Evolutionary conservation across 2,329 filamentous ascomycete species (phyloP).

Genomic region (Fusarium brevicatenulatum): DNA sequence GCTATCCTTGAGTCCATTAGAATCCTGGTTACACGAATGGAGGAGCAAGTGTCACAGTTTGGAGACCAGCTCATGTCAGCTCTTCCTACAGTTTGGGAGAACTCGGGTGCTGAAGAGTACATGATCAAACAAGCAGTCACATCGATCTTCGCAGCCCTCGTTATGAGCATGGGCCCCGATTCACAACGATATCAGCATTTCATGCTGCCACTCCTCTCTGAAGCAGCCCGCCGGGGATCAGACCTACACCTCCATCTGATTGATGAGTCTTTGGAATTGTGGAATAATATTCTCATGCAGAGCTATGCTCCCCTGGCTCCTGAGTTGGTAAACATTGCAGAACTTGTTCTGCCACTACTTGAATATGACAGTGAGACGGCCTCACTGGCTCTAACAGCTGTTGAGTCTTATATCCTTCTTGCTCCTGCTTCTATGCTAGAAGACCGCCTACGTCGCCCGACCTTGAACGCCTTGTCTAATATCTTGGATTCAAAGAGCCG

Average conservation of each 20-base stretch:
- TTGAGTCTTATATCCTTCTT: conserved; percentile 76
- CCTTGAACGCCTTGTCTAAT: conserved; percentile 59
- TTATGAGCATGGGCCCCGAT: conserved; percentile 83
- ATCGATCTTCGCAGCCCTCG: conserved; percentile 83
- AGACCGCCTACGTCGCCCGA: conserved; percentile 63
- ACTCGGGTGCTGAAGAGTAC: conserved; percentile 81
- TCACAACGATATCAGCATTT: conserved; percentile 82
- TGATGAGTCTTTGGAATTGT: conserved; percentile 91
- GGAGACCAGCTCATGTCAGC: conserved; percentile 85
- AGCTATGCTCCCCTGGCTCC: conserved; percentile 69
- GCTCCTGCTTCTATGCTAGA: conserved; percentile 74
- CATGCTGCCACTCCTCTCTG: conserved; percentile 83
- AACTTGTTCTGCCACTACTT: conserved; percentile 72
- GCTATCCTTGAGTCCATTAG: conserved; percentile 88
- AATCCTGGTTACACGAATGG: conserved; percentile 82
- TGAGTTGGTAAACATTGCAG: conserved; percentile 71
- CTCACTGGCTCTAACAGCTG: conserved; percentile 68
- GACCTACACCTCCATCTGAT: conserved; percentile 83
- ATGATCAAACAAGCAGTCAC: conserved; percentile 95
- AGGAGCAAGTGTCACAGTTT: conserved; percentile 72
- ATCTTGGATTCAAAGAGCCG: conserved; percentile 64
- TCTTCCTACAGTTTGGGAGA: conserved; percentile 85
- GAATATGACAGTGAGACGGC: conserved; percentile 73
- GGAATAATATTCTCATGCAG: conserved; percentile 78
- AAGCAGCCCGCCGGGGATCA: conserved; percentile 80